Base-by-base conservation (phyloP, 768 basidiomycete species). In the Panus rudis region DNA sequence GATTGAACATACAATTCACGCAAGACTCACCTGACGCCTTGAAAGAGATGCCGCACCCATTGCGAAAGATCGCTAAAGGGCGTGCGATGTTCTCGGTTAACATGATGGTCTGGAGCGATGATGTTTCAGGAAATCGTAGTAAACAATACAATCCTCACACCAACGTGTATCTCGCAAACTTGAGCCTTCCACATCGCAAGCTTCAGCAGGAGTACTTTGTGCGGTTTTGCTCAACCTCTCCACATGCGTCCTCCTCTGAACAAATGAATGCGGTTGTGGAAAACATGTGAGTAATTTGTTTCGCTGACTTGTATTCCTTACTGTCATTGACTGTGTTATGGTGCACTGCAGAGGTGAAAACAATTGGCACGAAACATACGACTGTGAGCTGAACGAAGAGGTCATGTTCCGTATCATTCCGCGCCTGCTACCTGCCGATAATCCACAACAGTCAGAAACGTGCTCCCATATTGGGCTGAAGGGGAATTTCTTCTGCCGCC, bases 101-200 rank as follows among this genome's bases (percentile, higher is more conserved):
- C 16, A 35, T 41, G 33, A 43, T 46, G 43, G 34, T 23, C 24
- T 32, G 45, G 46, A 30, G 33, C 5, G 69, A 73, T 41, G 67
- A 73, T 51, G 64, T 70, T 0, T 73, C 68, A 0, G 69, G 69
- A 7, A 72, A 72, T 44, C 48, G 56, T 8, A 65, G 62, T 3
- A 73, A 73, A 48, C 63, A 63, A 28, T 73, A 63, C 61, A 73
- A 72, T 47, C 69, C 70, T 38, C 72, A 73, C 40, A 62, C 55
- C 52, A 71, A 69, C 38, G 59, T 65, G 0, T 71, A 70, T 37
- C 51, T 68, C 19, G 61, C 53, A 1, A 62, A 70, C 31, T 45
- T 55, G 12, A 67, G 63, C 41, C 52, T 72, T 0, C 70, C 66
- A 0, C 53, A 57, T 8, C 39, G 53, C 22, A 51, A 69, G 8